Percentiles rank a stretch among this genome's conserved stretches.
phyloP scores from a whole-genome alignment of 2,329 filamentous ascomycete genomes.

The Fusarium udum region DNA sequence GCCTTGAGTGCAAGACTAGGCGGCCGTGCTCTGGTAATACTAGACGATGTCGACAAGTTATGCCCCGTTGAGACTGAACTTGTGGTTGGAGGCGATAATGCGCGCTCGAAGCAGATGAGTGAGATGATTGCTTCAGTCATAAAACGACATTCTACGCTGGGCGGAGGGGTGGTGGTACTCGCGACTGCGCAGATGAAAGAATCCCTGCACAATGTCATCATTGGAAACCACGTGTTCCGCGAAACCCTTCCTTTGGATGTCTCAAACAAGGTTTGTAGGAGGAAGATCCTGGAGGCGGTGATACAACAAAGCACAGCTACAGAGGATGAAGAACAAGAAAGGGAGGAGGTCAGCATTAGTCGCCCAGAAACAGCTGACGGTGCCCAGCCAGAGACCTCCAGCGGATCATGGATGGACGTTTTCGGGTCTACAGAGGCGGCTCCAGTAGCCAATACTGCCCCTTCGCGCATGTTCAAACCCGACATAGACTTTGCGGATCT shows the following conservation, averaged over 20 bases:
- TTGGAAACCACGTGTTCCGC: background rate
- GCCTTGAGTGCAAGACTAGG: slow-evolving; percentile 86
- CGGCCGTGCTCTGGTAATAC: slow-evolving; percentile 82
- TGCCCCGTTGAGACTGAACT: slow-evolving; percentile 94
- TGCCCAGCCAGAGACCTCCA: slow-evolving; percentile 38
- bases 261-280: slow-evolving; percentile 72
- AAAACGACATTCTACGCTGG: slow-evolving; percentile 81
- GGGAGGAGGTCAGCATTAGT: slow-evolving; percentile 53
- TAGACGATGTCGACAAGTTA: slow-evolving; percentile 92
- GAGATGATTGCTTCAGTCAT: slow-evolving; percentile 86
- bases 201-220: background rate
- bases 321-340: slow-evolving; percentile 50
- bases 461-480: background rate
- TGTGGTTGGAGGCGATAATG: slow-evolving; percentile 92
- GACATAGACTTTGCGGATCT: background rate
- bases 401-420: slow-evolving; percentile 82
- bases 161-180: slow-evolving; percentile 80
- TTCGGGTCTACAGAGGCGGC: slow-evolving; percentile 85
- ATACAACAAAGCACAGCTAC: slow-evolving; percentile 38
- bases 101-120: slow-evolving; percentile 88
- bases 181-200: background rate
- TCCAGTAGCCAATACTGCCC: background rate
- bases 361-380: slow-evolving; percentile 68
- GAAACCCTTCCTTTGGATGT: background rate
- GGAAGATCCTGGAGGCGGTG: background rate